These are phyloP conservation scores for Citrus maxima DNA, from an alignment of 345 rosid genomes.

Conservation along the genomic window DNA sequence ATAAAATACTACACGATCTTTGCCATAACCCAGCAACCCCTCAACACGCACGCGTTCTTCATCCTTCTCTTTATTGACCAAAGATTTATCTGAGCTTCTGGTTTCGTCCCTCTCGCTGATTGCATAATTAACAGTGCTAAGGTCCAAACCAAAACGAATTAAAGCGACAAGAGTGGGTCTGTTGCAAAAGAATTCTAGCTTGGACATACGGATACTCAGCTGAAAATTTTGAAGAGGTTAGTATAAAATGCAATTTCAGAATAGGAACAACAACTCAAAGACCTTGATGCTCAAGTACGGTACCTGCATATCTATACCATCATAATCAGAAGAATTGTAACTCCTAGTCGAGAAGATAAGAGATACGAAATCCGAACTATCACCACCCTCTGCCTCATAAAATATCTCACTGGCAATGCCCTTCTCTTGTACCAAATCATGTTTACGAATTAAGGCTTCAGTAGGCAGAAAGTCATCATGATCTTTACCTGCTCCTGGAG, in stretches of 20 bases:
- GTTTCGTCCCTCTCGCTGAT: conserved; percentile 29
- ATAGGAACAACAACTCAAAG: conserved; percentile 2
- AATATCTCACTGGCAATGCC: conserved; percentile 60
- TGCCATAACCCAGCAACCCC: conserved; percentile 93
- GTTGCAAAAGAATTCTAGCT: conserved; percentile 91
- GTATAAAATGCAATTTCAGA: conserved; percentile 16
- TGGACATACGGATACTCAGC: conserved; percentile 98
- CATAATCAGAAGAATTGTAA: conserved; percentile 79
- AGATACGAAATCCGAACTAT: conserved; percentile 76
- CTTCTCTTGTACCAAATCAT: conserved; percentile 50
- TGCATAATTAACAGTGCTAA: conserved; percentile 41
- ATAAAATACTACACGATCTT: conserved; percentile 87
- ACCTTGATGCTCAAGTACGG: conserved; percentile 21
- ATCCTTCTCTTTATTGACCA: conserved; percentile 51
- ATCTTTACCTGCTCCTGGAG: conserved; percentile 39
- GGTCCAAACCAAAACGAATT: conserved; percentile 87
- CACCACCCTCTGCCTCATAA: conserved; percentile 83
- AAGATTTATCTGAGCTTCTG: conserved; percentile 39
- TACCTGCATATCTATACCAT: conserved; percentile 94
- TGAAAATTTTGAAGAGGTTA: conserved; percentile 44
- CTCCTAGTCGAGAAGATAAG: conserved; percentile 69
- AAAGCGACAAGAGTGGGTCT: conserved; percentile 94
- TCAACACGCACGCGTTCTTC: conserved; percentile 71
- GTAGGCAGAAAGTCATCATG: conserved; percentile 47
- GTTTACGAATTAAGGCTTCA: conserved; percentile 43